Evolutionary conservation across 2,329 filamentous ascomycete genomes (phyloP).

Genomic region (Helotiales sp.): DNA sequence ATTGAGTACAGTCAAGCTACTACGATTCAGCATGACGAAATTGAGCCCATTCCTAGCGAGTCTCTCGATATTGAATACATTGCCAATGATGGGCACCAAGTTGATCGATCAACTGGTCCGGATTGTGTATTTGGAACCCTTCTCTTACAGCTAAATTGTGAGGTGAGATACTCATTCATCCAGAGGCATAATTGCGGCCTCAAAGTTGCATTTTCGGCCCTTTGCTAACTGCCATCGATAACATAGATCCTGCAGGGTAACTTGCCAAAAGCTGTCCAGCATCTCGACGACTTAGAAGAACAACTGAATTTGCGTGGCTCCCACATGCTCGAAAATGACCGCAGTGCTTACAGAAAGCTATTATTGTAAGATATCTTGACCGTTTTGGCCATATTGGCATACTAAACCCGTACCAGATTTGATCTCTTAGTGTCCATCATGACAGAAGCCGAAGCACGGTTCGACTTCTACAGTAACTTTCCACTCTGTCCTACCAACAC

Average conservation of each 20-base stretch:
- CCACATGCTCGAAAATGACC: conserved; percentile 3
- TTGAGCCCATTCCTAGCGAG: background rate
- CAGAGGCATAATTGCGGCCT: background rate
- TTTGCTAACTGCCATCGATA: background rate
- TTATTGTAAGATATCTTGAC: background rate
- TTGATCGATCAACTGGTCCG: conserved; percentile 9
- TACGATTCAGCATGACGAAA: conserved; percentile 9
- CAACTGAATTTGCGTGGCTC: conserved; percentile 6
- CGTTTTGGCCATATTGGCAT: background rate
- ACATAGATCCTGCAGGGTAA: conserved; percentile 6
- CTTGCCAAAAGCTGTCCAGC: conserved; percentile 1
- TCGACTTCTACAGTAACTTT: background rate
- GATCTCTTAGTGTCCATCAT: conserved; percentile 9
- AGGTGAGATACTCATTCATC: background rate
- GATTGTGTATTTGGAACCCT: conserved; percentile 9
- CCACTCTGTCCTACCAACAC: background rate
- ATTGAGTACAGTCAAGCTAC: background rate
- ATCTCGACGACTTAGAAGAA: conserved; percentile 4
- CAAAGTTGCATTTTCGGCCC: background rate
- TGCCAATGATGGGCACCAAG: no score
- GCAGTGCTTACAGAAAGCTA: conserved; percentile 1
- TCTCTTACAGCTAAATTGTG: conserved; percentile 8
- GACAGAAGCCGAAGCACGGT: conserved; percentile 1
- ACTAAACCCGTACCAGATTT: background rate
- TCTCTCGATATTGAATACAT: no score